phyloP scores from a whole-genome alignment of 805 yeast genomes.

The Yamadazyma phyllophila region DNA sequence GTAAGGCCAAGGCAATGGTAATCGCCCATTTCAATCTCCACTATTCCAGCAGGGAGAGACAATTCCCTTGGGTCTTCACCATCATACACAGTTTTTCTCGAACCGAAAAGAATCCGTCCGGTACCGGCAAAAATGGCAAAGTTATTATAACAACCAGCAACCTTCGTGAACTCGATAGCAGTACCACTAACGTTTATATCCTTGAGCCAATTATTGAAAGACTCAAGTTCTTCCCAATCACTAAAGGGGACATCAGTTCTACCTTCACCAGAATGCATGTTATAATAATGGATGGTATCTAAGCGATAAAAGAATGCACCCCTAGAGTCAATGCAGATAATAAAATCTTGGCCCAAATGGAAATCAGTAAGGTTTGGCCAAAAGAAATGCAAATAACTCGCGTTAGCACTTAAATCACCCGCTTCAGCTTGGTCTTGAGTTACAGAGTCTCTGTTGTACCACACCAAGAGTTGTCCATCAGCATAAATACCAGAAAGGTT shows the following conservation, averaged over 20 bases:
- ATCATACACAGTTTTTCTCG: constrained; percentile 2
- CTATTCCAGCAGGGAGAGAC: constrained; percentile 30
- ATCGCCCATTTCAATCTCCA: constrained; percentile 67
- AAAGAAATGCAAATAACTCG: constrained; percentile 30
- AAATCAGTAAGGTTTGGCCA: constrained; percentile 54
- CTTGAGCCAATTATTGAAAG: constrained; percentile 24
- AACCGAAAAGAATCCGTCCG: constrained; percentile 44
- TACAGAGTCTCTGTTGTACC: constrained; percentile 42
- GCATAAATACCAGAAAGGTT: constrained; percentile 51
- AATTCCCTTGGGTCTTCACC: constrained; percentile 30
- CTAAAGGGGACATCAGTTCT: constrained; percentile 10
- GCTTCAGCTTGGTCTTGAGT: constrained; percentile 19
- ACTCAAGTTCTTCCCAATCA: constrained; percentile 10
- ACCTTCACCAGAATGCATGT: constrained; percentile 8
- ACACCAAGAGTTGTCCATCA: constrained; percentile 54
- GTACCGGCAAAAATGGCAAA: constrained; percentile 57
- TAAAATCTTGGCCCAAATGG: constrained; percentile 49
- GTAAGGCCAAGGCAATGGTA: constrained; percentile 67
- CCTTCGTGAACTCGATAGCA: constrained; percentile 41
- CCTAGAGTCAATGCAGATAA: constrained; percentile 20
- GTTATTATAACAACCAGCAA: constrained; percentile 53
- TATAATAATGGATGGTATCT: constrained; percentile 17
- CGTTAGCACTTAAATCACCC: constrained; percentile 22
- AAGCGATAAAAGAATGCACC: constrained; percentile 6
- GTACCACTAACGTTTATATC: constrained; percentile 17